Conservation (phyloP, 257 asterid genomes). For the Haberlea rhodopensis region DNA sequence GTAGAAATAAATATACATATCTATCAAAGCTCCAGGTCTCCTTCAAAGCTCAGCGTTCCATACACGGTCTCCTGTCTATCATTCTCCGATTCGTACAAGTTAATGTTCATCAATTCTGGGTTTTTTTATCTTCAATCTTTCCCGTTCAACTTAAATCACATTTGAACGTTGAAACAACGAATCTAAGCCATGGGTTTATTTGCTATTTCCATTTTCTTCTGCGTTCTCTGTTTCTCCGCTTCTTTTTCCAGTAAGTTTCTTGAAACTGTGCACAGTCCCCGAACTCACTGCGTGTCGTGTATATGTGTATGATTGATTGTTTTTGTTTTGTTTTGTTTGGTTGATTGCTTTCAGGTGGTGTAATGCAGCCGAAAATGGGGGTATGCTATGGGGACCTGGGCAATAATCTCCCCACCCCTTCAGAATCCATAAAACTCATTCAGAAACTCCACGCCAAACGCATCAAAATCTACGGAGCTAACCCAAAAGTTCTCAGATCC, state of each 20-base stretch:
- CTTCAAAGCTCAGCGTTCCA: constrained; percentile 33
- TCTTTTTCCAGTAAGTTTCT: too few species aligned
- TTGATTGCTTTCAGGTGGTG: constrained; percentile 45
- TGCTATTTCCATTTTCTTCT: constrained; percentile 26
- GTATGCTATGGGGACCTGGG: too few species aligned
- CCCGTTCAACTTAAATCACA: too few species aligned
- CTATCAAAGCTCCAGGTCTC: too few species aligned
- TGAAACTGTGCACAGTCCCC: constrained; percentile 19
- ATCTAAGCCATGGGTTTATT: constrained; percentile 26
- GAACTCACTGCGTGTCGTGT: neutral
- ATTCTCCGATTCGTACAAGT: constrained; percentile 7
- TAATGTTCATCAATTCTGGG: constrained; percentile 6
- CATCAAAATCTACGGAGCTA: constrained; percentile 75
- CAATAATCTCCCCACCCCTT: constrained; percentile 65
- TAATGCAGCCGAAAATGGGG: too few species aligned
- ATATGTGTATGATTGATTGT: neutral
- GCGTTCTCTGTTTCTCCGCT: constrained; percentile 23
- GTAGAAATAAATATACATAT: too few species aligned
- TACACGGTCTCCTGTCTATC: constrained; percentile 19
- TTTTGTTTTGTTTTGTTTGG: neutral
- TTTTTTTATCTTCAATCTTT: too few species aligned
- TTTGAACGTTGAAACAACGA: neutral
- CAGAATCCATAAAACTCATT: constrained; percentile 52
- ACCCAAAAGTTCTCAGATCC: constrained; percentile 59
- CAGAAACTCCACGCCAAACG: constrained; percentile 54